Percentiles rank a stretch among this genome's conserved stretches.
phyloP scores from a whole-genome alignment of 305 asterid genomes.

The Stenogyne calaminthoides region DNA sequence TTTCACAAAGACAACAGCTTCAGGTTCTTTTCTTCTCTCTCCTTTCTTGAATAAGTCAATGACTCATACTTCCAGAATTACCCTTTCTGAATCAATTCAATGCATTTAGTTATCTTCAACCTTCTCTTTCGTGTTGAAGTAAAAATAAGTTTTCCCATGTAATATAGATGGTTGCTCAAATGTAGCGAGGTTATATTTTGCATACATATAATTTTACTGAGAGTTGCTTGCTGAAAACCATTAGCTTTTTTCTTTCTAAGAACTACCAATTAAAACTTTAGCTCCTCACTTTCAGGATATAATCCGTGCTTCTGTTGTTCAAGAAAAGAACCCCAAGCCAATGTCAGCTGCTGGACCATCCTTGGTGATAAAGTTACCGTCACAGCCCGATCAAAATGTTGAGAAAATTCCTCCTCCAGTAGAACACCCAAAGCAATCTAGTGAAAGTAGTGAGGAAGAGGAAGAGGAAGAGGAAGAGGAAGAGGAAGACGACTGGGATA shows the following conservation, averaged over 20 bases:
- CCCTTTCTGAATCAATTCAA: conserved; percentile 19
- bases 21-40: conserved; percentile 61
- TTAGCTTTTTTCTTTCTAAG: not conserved
- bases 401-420: conserved; percentile 43
- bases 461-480: too few relatives aligned
- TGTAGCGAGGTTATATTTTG: not conserved
- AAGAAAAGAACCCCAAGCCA: conserved; percentile 63
- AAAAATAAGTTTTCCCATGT: too few relatives aligned
- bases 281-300: conserved; percentile 64
- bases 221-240: conserved; percentile 23
- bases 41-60: conserved; percentile 10
- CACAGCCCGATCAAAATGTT: conserved; percentile 46
- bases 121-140: too few relatives aligned
- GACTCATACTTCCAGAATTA: conserved; percentile 15
- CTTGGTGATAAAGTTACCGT: conserved; percentile 72
- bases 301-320: conserved; percentile 81
- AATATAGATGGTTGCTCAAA: too few relatives aligned
- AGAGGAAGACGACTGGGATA: conserved; percentile 90
- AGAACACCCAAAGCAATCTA: conserved; percentile 44
- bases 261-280: conserved; percentile 17
- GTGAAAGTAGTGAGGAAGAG: conserved; percentile 41
- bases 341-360: conserved; percentile 52
- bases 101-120: not conserved
- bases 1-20: conserved; percentile 72
- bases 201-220: not conserved